phyloP scores from a whole-genome alignment of 495 filamentous ascomycete species.

The Aspergillus incahuasiensis region DNA sequence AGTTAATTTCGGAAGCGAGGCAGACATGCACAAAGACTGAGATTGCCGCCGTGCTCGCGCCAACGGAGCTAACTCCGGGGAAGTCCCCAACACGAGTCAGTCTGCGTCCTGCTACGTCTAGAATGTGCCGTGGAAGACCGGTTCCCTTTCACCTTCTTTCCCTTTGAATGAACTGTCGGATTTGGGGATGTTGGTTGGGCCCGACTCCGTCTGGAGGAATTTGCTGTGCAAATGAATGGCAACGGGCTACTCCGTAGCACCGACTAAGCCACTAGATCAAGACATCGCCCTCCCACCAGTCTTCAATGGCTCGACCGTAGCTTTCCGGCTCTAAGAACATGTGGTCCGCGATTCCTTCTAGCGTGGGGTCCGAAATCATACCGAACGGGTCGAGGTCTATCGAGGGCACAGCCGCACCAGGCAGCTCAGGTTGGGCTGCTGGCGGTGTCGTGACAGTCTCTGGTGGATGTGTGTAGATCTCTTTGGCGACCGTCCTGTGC shows the following conservation, averaged over 20 bases:
- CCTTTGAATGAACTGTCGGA: not conserved
- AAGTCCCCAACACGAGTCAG: not conserved
- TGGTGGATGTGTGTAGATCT: conserved; percentile 31
- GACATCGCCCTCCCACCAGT: conserved; percentile 25
- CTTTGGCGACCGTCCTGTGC: conserved; percentile 29
- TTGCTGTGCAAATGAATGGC: conserved; percentile 5
- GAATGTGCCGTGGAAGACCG: not conserved
- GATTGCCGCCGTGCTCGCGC: conserved; percentile 4
- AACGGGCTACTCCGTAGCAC: not conserved
- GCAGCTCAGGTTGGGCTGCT: conserved; percentile 1
- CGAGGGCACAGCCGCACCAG: not conserved
- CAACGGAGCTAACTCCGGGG: conserved; percentile 6
- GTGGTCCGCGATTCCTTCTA: conserved; percentile 21
- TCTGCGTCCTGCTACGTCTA: conserved; percentile 5
- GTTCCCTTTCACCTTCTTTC: not conserved
- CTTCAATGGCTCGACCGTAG: conserved; percentile 31
- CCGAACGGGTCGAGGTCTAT: conserved; percentile 15
- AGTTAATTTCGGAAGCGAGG: conserved; percentile 5
- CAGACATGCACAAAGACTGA: not conserved
- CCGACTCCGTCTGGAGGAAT: not conserved
- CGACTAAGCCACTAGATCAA: conserved; percentile 6
- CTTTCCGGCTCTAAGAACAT: conserved; percentile 29
- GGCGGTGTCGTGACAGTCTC: conserved; percentile 25
- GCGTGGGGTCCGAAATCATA: conserved; percentile 14
- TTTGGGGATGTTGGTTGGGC: not conserved